These are phyloP conservation scores for Gynandropsis gynandra DNA, from an alignment of 345 rosid genomes.

Conservation along the genomic window DNA sequence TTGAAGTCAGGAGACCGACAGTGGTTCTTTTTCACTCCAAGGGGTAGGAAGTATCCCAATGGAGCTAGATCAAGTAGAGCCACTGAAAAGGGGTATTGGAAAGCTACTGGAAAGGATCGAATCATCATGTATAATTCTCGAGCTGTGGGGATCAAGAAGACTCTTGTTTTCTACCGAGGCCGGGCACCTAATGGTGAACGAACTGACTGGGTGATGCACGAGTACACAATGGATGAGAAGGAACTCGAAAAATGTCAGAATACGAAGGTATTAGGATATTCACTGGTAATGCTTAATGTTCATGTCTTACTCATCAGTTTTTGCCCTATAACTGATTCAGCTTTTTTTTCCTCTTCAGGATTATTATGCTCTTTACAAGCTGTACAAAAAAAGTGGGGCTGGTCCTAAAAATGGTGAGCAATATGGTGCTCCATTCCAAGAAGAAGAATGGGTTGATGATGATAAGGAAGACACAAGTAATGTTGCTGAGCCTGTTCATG, in stretches of 20 bases:
- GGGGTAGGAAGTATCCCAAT: conserved; percentile 78
- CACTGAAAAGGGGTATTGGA: conserved; percentile 73
- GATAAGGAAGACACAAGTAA: conserved; percentile 7
- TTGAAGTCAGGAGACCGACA: conserved; percentile 81
- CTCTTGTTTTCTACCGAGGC: conserved; percentile 73
- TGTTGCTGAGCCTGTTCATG: not conserved
- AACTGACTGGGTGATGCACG: conserved; percentile 97
- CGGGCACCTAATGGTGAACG: conserved; percentile 80
- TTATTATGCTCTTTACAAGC: conserved; percentile 71
- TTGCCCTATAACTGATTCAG: not conserved
- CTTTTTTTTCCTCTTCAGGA: conserved; percentile 31
- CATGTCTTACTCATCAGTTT: not conserved
- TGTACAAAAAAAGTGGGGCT: conserved; percentile 83
- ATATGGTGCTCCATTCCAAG: conserved; percentile 86
- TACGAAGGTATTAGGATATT: conserved; percentile 32
- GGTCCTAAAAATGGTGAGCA: conserved; percentile 98
- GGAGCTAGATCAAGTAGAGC: conserved; percentile 85
- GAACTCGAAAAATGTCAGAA: conserved; percentile 66
- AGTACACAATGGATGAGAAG: conserved; percentile 68
- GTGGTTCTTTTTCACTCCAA: conserved; percentile 84
- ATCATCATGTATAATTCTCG: conserved; percentile 42
- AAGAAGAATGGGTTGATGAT: conserved; percentile 80
- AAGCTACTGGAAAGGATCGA: conserved; percentile 87
- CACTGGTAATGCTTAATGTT: not conserved
- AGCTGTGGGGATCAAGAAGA: conserved; percentile 70